Evolutionary conservation across 805 yeast genomes (phyloP), one percentile per base, ranked within the genome.

Genomic region (Groenewaldozyma tartarivorans): DNA sequence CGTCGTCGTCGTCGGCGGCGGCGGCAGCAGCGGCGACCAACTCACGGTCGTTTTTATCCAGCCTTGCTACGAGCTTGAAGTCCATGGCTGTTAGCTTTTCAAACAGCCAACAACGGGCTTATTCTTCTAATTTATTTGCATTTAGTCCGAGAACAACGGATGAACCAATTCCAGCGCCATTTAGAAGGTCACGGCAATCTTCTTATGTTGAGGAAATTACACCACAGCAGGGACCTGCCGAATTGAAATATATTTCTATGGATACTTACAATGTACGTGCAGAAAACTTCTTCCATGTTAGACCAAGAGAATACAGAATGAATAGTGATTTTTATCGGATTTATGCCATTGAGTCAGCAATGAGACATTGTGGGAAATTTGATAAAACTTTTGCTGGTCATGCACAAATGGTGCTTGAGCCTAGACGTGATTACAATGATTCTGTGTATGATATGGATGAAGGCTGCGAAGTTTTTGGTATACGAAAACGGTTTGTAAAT

Each of bases 271-370:
- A 48, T 30, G 46, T 57, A 17, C 52, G 48, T 22, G 48, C 59
- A 11, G 58, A 57, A 24, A 51, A 54, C 20, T 44, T 55, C 16
- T 56, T 54, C 5, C 47, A 52, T 27, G 30, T 47, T 7, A 51
- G 60, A 4, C 57, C 61, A 3, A 56, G 62, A 13, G 61, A 57
- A 38, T 49, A 52, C 13, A 55, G 64, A 7, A 48, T 56, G 48
- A 60, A 60, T 43, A 52, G 62, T 17, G 55, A 54, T 22, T 60
- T 58, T 41, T 50, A 58, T 33, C 57, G 62, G 11, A 43, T 60
- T 18, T 49, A 55, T 29, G 65, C 65, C 2, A 45, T 60, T 33
- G 65, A 60, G 40, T 47, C 52, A 21, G 45, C 51, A 27, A 60
- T 60, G 64, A 50, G 62, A 20, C 43, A 45, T 20, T 45, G 51